A percentile compares a stretch with the other conserved stretches of the same genome.
phyloP scores from a whole-genome alignment of 2,329 filamentous ascomycete genomes.

The Rutstroemia sp. region DNA sequence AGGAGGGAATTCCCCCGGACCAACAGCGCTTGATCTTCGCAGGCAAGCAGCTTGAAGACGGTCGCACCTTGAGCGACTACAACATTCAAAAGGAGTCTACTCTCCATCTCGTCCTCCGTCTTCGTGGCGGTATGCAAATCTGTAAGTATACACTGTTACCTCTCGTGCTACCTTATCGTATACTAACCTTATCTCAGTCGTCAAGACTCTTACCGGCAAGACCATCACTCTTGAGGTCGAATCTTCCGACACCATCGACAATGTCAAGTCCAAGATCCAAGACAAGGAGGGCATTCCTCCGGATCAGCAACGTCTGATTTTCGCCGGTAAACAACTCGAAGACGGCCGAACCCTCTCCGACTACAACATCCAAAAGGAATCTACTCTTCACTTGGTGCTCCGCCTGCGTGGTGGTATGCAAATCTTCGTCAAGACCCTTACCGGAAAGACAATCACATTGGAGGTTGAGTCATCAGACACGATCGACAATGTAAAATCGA shows the following conservation, averaged over 20 bases:
- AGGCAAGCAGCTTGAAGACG: no score
- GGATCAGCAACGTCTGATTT: no score
- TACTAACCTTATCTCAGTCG: constrained; percentile 40
- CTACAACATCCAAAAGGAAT: constrained; percentile 96
- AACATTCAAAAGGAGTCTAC: constrained; percentile 94
- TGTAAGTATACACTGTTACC: constrained; percentile 37
- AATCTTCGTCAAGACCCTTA: constrained; percentile 65
- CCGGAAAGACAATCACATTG: constrained; percentile 62
- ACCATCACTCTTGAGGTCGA: no score
- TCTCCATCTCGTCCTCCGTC: constrained; percentile 71
- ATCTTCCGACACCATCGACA: no score
- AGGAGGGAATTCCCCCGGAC: no score
- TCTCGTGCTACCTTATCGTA: constrained; percentile 47
- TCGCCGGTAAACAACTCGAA: no score
- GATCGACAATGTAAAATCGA: constrained; percentile 65
- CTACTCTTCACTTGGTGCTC: constrained; percentile 72
- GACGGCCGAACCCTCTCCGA: constrained; percentile 31
- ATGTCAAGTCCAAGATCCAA: no score
- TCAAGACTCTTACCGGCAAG: constrained; percentile 58
- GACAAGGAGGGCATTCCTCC: no score
- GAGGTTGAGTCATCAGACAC: constrained; percentile 63
- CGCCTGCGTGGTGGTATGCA: constrained; percentile 77
- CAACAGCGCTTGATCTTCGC: no score
- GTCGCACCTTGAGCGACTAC: constrained; percentile 48
- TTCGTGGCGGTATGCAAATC: constrained; percentile 75